Evolutionary conservation across 2,329 filamentous ascomycete species (phyloP), one percentile per base, ranked within the genome.

Genomic region (Aspergillus eucalypticola): DNA sequence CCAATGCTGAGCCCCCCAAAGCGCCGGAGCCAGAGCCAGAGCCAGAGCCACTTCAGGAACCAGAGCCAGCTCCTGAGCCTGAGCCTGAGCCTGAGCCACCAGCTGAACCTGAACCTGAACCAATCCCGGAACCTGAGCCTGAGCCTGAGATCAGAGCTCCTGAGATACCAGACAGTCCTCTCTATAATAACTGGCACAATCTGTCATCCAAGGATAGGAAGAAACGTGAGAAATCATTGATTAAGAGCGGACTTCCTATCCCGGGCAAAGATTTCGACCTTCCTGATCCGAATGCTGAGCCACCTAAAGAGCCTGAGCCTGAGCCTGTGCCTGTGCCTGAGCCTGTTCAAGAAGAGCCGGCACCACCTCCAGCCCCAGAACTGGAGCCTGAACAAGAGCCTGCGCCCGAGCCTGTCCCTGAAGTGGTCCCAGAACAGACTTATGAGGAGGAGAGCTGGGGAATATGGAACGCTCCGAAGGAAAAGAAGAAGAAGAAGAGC

Each of bases 401-500:
- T 5, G 50, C 58, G 7, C 54, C 54, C 39, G 60, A 61, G 25
- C 54, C 54, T 3, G 75, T 61, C n/a, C 64, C 64, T 2, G 60
- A 65, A 39, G 64, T 62, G 0, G 69, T 70, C 17, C 67, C 67
- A 0, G 71, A 75, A 66, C 64, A 46, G 6, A 44, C 42, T 17
- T 55, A 52, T 7, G 68, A 70, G 15, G 70, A 70, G 8, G 67
- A 70, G 21, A 52, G 63, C 3, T 76, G 73, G 74, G 71, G 67
- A 19, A 67, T 74, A 35, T 79, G 75, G 76, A 74, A 66, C 2
- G 48, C 68, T 7, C 66, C 71, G 4, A 80, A 79, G 46, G 74
- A 76, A 67, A 84, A 82, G 65, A 75, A 76, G 65, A 73, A 72
- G 1, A 82, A 80, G 64, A 85, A 82, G 68, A 75, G 69, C 57